phyloP scores from a whole-genome alignment of 495 filamentous ascomycete genomes.

The Collariella sp. region DNA sequence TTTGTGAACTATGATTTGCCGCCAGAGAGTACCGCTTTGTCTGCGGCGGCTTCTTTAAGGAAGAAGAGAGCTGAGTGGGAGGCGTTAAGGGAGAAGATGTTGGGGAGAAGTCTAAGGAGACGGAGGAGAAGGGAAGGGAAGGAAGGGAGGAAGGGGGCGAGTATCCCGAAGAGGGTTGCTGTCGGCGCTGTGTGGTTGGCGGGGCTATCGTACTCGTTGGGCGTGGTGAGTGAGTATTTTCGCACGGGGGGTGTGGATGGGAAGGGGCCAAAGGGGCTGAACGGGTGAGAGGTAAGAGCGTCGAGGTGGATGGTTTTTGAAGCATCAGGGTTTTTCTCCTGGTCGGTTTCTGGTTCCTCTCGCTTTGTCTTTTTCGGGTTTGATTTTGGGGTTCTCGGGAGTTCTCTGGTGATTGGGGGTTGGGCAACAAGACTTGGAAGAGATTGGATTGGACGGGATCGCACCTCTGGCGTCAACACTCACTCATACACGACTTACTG shows the following conservation, averaged over 20 bases:
- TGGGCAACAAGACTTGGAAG: too few relatives aligned
- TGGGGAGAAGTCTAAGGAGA: not conserved
- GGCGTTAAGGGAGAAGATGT: not conserved
- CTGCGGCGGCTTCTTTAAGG: too few relatives aligned
- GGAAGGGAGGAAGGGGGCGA: constrained; percentile 28
- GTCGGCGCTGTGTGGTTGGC: constrained; percentile 53
- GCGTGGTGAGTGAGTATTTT: constrained; percentile 61
- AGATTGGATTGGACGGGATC: not conserved
- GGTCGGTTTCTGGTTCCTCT: not conserved
- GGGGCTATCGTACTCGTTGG: constrained; percentile 57
- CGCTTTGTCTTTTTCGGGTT: not conserved
- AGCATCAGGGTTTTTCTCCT: not conserved
- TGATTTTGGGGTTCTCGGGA: not conserved
- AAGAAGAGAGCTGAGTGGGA: too few relatives aligned
- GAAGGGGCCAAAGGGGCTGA: constrained; percentile 45
- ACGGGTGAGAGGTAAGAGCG: not conserved
- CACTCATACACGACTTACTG: not conserved
- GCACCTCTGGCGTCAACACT: constrained; percentile 1
- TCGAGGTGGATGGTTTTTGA: too few relatives aligned
- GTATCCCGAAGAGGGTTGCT: constrained; percentile 41
- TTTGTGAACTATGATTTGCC: constrained; percentile 49
- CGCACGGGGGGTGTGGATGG: constrained; percentile 50
- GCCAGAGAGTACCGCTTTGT: not conserved
- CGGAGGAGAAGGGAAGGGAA: constrained; percentile 15
- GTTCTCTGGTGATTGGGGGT: too few relatives aligned